Evolutionary conservation across 257 asterid genomes (phyloP), one percentile per base, ranked within the genome.

Genomic region (Gentiana straminea): DNA sequence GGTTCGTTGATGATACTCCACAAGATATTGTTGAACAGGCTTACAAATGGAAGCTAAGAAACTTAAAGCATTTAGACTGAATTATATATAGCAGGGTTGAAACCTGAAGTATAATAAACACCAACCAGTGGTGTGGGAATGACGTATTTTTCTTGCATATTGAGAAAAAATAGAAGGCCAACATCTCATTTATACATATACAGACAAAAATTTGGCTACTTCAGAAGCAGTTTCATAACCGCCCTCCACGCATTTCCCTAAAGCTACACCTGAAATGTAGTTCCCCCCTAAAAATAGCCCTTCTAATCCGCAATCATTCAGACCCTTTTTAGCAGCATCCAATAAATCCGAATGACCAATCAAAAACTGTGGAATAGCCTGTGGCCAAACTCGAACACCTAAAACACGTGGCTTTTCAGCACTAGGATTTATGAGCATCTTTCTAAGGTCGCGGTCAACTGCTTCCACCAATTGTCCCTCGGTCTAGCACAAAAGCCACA

Each of bases 241-340:
- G 65, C 93, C 88, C 71, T 87, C 98, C 57, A 87, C 94, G 11
- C 98, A 87, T 78, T 94, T 77, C 34, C 98, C 98, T 78, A 91
- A 75, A 2, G 97, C 97, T 34, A 91, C 97, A 55, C 98, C 98
- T 56, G 94, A 70, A 37, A 71, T 93, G 63, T 84, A 87, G 76
- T 87, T 91, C 36, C 98, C 98, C 58, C 93, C 95, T 3, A 91
- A 88, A 71, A 91, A 81, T 52, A 91, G 64, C 13, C 98, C 98
- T 57, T 77, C 66, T 33, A 74, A 67, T 45, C 89, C 95, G 35
- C 79, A 75, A 33, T 64, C 62, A 63, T 63, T 72, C 58, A 91
- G 80, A 63, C 80, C 94, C 69, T 70, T 55, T 70, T 72, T 80
- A 38, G 95, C 97, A 56, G 59, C 64, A 66, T 79, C 71, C 74